Evolutionary conservation across 2,329 filamentous ascomycete species (phyloP), one percentile per base, ranked within the genome.

Genomic region (Ascochyta viciae-villosae): DNA sequence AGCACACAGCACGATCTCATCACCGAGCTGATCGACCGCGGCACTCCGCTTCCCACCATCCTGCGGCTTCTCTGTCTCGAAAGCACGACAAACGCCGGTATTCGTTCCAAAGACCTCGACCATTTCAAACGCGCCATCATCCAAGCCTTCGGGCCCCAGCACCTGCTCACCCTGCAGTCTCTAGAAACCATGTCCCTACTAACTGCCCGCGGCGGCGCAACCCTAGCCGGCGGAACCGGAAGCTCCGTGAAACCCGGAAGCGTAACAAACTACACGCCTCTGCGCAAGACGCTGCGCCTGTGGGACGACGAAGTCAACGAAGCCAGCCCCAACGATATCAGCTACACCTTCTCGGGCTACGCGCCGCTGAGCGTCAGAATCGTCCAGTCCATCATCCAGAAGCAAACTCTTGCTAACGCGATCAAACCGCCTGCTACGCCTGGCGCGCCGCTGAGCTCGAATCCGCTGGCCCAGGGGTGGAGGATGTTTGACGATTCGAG

Each of bases 281-380:
- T 98, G 5, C 89, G 96, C 50, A 96, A 95, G 74, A 88, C 89
- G 58, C 85, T 99, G 13, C 87, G 89, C 27, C 84, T 99, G 15
- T 96, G 97, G 72, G 89, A 97, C 52, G 95, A 99, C 73, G 95
- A 98, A 73, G 94, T 99, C 35, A 93, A 96, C 71, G 95, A 99
- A 76, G 88, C 95, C 56, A 90, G 96, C 42, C 95, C 95, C 3
- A 91, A 95, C 68, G 95, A 99, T 67, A 89, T 98, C 58, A 90
- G 93, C n/a, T 99, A 99, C 70, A 93, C 97, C 10, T 99, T 98
- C 77, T 96, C 91, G 62, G 96, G 95, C 48, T 99, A 98, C 72
- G 95, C 96, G 4, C 96, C 95, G 0, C 83, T 99, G 12, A 96
- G 91, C 40, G 86, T 98, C 50, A 88, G 95, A 15, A 85, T 99